These are phyloP conservation scores for Cadophora sp. DNA, from an alignment of 2,329 filamentous ascomycete genomes.

Conservation along the genomic window DNA sequence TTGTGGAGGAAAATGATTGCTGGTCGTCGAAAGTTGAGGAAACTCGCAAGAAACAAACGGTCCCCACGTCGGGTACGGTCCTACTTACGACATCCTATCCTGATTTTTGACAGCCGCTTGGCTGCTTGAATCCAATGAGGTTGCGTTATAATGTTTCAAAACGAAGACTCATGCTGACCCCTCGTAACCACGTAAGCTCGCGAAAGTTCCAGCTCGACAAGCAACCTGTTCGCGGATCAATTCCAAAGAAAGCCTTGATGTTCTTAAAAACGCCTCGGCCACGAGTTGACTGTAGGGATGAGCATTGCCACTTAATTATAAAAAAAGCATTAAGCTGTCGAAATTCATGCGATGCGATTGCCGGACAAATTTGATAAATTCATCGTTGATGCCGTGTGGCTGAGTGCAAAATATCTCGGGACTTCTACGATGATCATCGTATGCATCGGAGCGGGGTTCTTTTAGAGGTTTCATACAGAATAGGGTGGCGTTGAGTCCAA, in stretches of 20 bases:
- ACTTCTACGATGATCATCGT: slow-evolving; percentile 13
- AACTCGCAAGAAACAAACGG: slow-evolving; percentile 5
- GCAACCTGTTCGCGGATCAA: slow-evolving; percentile 11
- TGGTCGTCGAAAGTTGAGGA: slow-evolving; percentile 1
- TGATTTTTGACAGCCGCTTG: not conserved
- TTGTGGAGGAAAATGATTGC: slow-evolving; percentile 13
- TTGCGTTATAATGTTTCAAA: not conserved
- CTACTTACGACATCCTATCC: not conserved
- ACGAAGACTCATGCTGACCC: not conserved
- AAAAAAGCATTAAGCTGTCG: not conserved
- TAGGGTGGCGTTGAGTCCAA: slow-evolving; percentile 17
- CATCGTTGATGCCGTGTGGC: slow-evolving; percentile 19
- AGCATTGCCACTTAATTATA: slow-evolving; percentile 20
- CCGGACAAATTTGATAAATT: slow-evolving; percentile 15
- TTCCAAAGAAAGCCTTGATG: slow-evolving; percentile 14
- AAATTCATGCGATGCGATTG: slow-evolving; percentile 20
- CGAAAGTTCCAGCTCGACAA: slow-evolving; percentile 12
- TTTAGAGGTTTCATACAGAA: slow-evolving; percentile 20
- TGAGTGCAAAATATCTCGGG: slow-evolving; percentile 16
- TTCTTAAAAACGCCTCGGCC: slow-evolving; percentile 9
- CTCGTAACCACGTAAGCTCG: slow-evolving; percentile 10
- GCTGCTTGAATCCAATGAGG: not conserved
- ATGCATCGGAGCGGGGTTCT: slow-evolving; percentile 17
- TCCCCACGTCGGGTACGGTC: not conserved
- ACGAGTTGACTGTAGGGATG: slow-evolving; percentile 14